Evolutionary conservation across 495 filamentous ascomycete genomes (phyloP).

Genomic region (Aspergillus haitiensis): DNA sequence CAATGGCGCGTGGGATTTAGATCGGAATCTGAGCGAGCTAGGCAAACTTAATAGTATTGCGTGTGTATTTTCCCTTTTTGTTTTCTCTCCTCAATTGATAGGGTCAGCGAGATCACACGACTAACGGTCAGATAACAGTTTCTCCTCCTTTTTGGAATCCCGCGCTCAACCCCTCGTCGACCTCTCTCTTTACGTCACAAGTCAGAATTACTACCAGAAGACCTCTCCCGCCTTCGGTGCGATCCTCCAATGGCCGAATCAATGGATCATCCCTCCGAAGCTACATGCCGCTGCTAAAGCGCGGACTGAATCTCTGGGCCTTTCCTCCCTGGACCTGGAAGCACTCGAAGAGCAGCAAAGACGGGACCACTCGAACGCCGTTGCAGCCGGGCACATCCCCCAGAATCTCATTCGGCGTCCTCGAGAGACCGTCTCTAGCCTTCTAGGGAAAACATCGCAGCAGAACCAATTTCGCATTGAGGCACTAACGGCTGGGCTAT

Average conservation of each 20-base stretch:
- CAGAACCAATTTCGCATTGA: slow-evolving; percentile 65
- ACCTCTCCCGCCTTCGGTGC: slow-evolving; percentile 75
- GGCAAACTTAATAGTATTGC: slow-evolving; percentile 55
- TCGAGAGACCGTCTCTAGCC: slow-evolving; percentile 41
- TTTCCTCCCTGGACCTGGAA: slow-evolving; percentile 65
- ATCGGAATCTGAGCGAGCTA: slow-evolving; percentile 45
- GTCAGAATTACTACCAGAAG: slow-evolving; percentile 70
- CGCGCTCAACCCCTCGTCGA: slow-evolving; percentile 68
- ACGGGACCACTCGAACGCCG: slow-evolving; percentile 45
- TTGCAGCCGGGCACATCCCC: slow-evolving; percentile 45
- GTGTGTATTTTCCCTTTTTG: slow-evolving; percentile 36
- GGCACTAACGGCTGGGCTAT: slow-evolving; percentile 64
- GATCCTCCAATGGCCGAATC: slow-evolving; percentile 78
- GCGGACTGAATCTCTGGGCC: slow-evolving; percentile 71
- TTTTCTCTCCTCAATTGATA: not conserved
- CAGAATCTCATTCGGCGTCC: slow-evolving; percentile 43
- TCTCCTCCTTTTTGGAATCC: slow-evolving; percentile 62
- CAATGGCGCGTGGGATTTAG: slow-evolving; percentile 55
- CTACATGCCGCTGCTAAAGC: slow-evolving; percentile 64
- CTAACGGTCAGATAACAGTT: slow-evolving; percentile 35
- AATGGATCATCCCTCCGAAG: slow-evolving; percentile 73
- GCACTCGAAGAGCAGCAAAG: slow-evolving; percentile 46
- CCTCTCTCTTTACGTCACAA: slow-evolving; percentile 84
- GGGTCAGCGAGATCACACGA: slow-evolving; percentile 9
- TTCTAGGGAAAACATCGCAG: slow-evolving; percentile 42